Evolutionary conservation across 192 early-diverging fungal genomes (phyloP), one percentile per base, ranked within the genome.

Genomic region (Entomortierella parvispora): DNA sequence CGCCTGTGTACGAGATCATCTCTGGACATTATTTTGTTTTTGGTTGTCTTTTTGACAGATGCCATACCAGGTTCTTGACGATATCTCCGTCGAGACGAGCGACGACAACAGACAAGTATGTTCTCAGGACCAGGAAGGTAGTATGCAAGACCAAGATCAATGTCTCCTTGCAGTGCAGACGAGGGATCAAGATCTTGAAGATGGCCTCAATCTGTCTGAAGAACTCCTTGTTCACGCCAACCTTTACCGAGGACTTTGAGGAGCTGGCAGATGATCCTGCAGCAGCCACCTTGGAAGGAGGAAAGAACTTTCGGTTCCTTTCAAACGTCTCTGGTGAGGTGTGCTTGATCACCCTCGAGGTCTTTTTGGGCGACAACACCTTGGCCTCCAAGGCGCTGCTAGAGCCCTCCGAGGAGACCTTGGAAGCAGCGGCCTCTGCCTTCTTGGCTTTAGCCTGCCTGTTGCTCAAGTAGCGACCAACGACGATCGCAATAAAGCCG

Each of bases 71-170:
- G 69, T 99, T 90, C 84, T 92, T 92, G 75, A 99, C 97, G 60
- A 99, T 93, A 70, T 92, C 88, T 56, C 97, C 97, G 65, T 99
- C 97, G 54, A 99, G 80, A 55, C 90, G 84, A 25, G 97, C 97
- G 20, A 95, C 97, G 2, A 99, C 88, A 22, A 99, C 93, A 79
- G 90, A 91, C 45, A 99, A 84, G 68, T 93, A 99, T 0, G 97
- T 97, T 65, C 97, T 82, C 53, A 96, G 85, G 3, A 99, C 88
- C 54, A 99, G 79, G 80, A 97, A 97, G 44, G 87, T 63, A 9
- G 93, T 90, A 68, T 99, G 95, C 60, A 96, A 78, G 0, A 89
- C 79, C 49, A 99, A 78, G 56, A 99, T 88, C 22, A 85, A 62
- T 37, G 90, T 87, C 62, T 96, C 96, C 86, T 94, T 94, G 76